Evolutionary conservation across 176 grass and related monocot genomes (phyloP).

Genomic region (Neostapfia colusana): DNA sequence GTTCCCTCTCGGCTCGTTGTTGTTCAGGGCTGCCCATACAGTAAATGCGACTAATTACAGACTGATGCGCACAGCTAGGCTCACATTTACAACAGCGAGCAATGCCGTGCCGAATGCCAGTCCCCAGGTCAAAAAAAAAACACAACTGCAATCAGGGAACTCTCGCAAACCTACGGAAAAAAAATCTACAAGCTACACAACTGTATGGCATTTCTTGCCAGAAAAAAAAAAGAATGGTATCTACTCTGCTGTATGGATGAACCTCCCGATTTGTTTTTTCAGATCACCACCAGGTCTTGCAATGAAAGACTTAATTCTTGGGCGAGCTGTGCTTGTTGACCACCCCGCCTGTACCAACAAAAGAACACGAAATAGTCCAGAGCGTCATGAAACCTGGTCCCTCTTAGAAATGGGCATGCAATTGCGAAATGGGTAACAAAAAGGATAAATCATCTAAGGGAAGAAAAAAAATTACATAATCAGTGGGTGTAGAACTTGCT

Average conservation of each 20-base stretch:
- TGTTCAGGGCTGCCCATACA: conserved; percentile 25
- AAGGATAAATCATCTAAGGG: neutral
- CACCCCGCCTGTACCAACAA: conserved; percentile 60
- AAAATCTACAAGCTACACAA: conserved; percentile 31
- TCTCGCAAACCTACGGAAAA: conserved; percentile 26
- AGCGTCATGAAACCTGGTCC: neutral
- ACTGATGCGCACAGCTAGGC: conserved; percentile 37
- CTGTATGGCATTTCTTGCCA: neutral
- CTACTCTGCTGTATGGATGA: conserved; percentile 28
- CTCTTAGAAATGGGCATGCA: neutral
- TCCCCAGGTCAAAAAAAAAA: conserved; percentile 22
- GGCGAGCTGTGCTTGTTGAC: conserved; percentile 61
- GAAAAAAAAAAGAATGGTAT: conserved; percentile 54
- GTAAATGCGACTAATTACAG: conserved; percentile 52
- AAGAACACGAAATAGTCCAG: neutral
- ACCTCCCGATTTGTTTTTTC: neutral
- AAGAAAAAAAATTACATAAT: conserved; percentile 46
- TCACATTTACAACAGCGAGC: conserved; percentile 47
- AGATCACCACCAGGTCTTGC: conserved; percentile 63
- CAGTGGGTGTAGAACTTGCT: conserved; percentile 56
- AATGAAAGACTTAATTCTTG: conserved; percentile 66
- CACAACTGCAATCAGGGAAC: conserved; percentile 9
- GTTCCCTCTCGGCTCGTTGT: conserved; percentile 5
- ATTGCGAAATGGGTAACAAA: conserved; percentile 1
- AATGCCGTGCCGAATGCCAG: conserved; percentile 15